Evolutionary conservation across 2,329 filamentous ascomycete species (phyloP), one percentile per base, ranked within the genome.

Genomic region (Aspergillus phoenicis): DNA sequence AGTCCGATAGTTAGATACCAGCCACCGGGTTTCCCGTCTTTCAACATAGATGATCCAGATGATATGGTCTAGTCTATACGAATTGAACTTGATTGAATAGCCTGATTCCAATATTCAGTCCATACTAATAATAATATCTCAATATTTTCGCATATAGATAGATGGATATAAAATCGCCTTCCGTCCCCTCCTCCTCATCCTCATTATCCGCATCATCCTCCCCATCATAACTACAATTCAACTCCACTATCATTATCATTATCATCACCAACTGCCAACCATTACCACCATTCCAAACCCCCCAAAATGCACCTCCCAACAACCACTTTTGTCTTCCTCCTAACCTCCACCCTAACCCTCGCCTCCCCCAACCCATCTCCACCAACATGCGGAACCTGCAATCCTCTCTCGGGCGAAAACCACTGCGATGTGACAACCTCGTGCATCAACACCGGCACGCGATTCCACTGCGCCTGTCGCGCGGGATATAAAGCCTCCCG

Each of bases 391-490:
- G 72, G 73, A 24, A 75, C 73, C 51, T 79, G 77, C 71, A 77
- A 78, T 62, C 75, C 77, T 2, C 38, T 76, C 60, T 75, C 75
- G 4, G 76, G 75, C 59, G 51, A 75, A 53, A 79, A 79, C 64
- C 63, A 66, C 61, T 80, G 78, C 64, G 74, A 80, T 62, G 67
- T 76, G 45, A 79, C 77, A 13, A 80, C 78, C 24, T 79, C 78
- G 6, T 80, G 78, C 67, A 80, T 79, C 64, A 78, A 74, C 69
- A 78, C 76, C 1, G 76, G 76, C 53, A 67, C 66, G 5, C 62
- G 69, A 22, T 78, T 77, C 73, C 75, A 78, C 68, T 78, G 76
- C 58, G 76, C 76, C 66, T 78, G 76, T 62, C 75, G 76, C 58
- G 76, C 76, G 20, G 76, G 76, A 41, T 78, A 75, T 64, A 78